A percentile compares a stretch with the other conserved stretches of the same genome.
These are phyloP conservation scores for Tetraselmis chui DNA, from an alignment of 139 green algal species.

Conservation along the genomic window DNA sequence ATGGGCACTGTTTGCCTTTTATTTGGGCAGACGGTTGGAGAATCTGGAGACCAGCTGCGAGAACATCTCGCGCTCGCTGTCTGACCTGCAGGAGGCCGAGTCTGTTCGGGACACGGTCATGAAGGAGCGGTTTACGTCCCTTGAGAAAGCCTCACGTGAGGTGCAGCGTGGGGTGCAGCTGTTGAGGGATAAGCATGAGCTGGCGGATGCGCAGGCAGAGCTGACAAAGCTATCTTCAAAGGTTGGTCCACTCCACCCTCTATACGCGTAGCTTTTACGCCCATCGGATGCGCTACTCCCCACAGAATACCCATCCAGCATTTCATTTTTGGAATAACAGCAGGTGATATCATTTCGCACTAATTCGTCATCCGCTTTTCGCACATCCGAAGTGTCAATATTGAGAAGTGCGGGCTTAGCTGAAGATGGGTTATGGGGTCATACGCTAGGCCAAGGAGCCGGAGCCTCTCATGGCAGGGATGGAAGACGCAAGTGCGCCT, in stretches of 20 bases:
- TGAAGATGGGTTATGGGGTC: no score
- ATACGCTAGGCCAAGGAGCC: neutral
- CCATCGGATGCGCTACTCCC: no score
- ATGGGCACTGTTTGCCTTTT: neutral
- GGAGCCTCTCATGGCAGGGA: neutral
- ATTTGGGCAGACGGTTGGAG: conserved; percentile 30
- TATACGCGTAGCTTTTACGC: no score
- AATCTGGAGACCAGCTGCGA: conserved; percentile 34
- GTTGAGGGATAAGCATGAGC: conserved; percentile 48
- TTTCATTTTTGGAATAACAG: no score
- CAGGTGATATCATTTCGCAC: no score
- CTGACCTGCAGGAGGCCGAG: conserved; percentile 31
- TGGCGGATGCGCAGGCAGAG: conserved; percentile 45
- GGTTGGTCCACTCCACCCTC: conserved; percentile 8
- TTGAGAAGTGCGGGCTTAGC: no score
- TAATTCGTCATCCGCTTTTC: no score
- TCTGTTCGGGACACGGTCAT: conserved; percentile 23
- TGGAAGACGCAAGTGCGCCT: neutral
- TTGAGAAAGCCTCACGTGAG: conserved; percentile 39
- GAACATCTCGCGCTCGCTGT: conserved; percentile 26
- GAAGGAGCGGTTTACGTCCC: conserved; percentile 24
- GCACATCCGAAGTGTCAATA: no score
- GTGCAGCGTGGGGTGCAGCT: conserved; percentile 39
- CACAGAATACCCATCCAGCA: no score
- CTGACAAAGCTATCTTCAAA: conserved; percentile 34